phyloP scores from a whole-genome alignment of 2,329 filamentous ascomycete genomes.

The Cladosporium colombiae region DNA sequence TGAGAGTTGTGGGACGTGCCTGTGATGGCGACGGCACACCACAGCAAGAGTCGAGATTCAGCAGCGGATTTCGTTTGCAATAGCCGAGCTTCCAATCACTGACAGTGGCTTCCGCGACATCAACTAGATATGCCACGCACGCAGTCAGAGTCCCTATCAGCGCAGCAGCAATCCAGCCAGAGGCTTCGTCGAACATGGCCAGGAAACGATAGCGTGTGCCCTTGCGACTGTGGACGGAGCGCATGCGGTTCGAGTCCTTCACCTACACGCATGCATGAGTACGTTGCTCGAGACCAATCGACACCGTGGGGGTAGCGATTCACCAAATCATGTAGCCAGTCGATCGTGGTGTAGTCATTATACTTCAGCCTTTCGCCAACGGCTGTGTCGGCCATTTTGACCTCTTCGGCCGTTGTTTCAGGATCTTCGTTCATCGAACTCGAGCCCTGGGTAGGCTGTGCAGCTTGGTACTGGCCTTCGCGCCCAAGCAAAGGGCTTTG shows the following conservation, averaged over 20 bases:
- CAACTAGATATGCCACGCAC: slow-evolving; percentile 57
- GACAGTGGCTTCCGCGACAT: slow-evolving; percentile 56
- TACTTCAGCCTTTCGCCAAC: slow-evolving; percentile 60
- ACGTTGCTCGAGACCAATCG: neutral
- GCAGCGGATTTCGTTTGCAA: slow-evolving; percentile 49
- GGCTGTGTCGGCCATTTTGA: slow-evolving; percentile 46
- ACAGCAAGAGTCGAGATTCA: slow-evolving; percentile 55
- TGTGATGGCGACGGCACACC: slow-evolving; percentile 37
- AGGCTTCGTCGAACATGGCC: slow-evolving; percentile 51
- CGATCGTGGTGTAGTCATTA: slow-evolving; percentile 63
- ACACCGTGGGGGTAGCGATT: neutral
- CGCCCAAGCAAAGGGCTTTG: neutral
- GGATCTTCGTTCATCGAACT: neutral
- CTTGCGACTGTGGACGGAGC: slow-evolving; percentile 45
- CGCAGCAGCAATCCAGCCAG: slow-evolving; percentile 58
- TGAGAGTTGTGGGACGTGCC: neutral
- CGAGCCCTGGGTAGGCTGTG: neutral
- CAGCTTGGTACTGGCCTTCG: neutral
- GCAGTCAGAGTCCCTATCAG: slow-evolving; percentile 58
- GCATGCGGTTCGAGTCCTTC: slow-evolving; percentile 58
- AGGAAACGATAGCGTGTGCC: slow-evolving; percentile 45
- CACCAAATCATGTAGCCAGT: slow-evolving; percentile 63
- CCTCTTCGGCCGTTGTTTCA: slow-evolving; percentile 42
- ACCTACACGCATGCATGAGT: slow-evolving; percentile 39
- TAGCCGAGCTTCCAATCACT: slow-evolving; percentile 61